Percentiles rank a stretch among this genome's conserved stretches.
Conservation (phyloP, 257 asterid species). For the Penstemon newberryi region DNA sequence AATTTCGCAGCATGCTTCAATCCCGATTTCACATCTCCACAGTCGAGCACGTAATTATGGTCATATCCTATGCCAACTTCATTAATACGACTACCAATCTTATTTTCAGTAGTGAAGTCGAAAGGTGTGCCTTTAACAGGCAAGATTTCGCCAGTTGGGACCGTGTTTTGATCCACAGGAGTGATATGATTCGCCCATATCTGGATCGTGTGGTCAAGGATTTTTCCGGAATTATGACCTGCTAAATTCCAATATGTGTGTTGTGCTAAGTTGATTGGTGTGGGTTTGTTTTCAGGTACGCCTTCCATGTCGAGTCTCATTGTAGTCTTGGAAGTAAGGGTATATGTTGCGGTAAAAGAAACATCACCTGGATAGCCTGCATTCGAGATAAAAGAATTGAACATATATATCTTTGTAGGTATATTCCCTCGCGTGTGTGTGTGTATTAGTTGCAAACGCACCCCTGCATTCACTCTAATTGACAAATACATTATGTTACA, state of each 20-base stretch:
- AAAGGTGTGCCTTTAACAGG: conserved; percentile 80
- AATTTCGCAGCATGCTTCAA: conserved; percentile 77
- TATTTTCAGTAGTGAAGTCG: conserved; percentile 75
- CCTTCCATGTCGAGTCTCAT: conserved; percentile 98
- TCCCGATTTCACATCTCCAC: conserved; percentile 66
- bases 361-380: conserved; percentile 96
- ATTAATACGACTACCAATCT: conserved; percentile 62
- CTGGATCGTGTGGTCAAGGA: conserved; percentile 76
- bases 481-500: no score
- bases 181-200: conserved; percentile 72
- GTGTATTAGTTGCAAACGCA: neutral
- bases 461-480: no score
- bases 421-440: neutral
- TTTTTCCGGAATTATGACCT: conserved; percentile 69
- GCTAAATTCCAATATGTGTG: conserved; percentile 97
- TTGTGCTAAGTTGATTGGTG: conserved; percentile 89
- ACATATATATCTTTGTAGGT: neutral
- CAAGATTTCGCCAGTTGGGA: conserved; percentile 86
- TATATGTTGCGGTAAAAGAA: conserved; percentile 66
- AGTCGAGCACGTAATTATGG: conserved; percentile 83
- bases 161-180: conserved; percentile 70
- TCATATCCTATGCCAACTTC: conserved; percentile 92
- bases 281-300: conserved; percentile 65
- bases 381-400: conserved; percentile 26
- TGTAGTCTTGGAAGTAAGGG: conserved; percentile 69